These are phyloP conservation scores for Fistulifera solaris DNA, from an alignment of 108 stramenopile genomes.

Conservation along the genomic window DNA sequence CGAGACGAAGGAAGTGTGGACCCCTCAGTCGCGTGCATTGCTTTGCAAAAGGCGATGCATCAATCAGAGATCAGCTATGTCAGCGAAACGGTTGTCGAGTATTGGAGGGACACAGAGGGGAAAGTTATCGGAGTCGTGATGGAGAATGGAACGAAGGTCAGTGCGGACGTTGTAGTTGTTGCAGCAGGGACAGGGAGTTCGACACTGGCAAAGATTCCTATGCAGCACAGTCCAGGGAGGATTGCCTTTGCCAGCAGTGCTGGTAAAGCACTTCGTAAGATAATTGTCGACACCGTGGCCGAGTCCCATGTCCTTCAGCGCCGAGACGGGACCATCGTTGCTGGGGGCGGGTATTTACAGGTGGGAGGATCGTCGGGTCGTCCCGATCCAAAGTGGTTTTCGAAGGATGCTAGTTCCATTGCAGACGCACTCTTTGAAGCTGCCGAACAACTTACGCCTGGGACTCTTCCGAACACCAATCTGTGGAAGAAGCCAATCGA, in stretches of 20 bases:
- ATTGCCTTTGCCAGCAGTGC: slow-evolving; percentile 18
- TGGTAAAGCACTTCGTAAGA: slow-evolving; percentile 10
- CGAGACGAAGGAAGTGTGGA: slow-evolving; percentile 57
- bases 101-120: too few relatives aligned
- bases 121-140: too few relatives aligned
- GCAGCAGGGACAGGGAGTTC: slow-evolving; percentile 23
- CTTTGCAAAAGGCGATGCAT: slow-evolving; percentile 17
- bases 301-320: slow-evolving; percentile 42
- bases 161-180: slow-evolving; percentile 40
- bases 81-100: too few relatives aligned
- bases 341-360: slow-evolving; percentile 43
- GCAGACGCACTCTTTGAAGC: slow-evolving; percentile 2
- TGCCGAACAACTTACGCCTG: slow-evolving; percentile 7
- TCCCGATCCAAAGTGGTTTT: neutral
- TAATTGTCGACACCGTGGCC: slow-evolving; percentile 48
- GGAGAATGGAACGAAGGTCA: neutral
- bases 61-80: neutral
- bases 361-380: slow-evolving; percentile 31
- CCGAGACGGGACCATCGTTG: slow-evolving; percentile 39
- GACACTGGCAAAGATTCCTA: slow-evolving; percentile 19
- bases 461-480: neutral
- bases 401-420: neutral
- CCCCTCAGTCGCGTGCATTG: slow-evolving; percentile 27
- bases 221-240: slow-evolving; percentile 32
- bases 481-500: slow-evolving; percentile 34